phyloP scores from a whole-genome alignment of 495 filamentous ascomycete genomes.

The Lophiotrema nucula region DNA sequence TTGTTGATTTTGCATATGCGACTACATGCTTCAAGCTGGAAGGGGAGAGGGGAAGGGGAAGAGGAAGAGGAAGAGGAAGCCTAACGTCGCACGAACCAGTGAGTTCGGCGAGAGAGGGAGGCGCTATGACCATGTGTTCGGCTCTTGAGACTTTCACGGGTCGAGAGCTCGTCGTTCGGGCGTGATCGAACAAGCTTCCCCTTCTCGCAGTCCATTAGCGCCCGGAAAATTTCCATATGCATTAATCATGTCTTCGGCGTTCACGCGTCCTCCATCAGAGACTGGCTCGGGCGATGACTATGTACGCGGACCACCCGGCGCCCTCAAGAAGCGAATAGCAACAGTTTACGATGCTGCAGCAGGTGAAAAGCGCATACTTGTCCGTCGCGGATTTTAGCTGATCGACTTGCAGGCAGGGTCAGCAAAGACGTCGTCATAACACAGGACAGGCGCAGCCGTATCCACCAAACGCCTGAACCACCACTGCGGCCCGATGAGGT shows the following conservation, averaged over 20 bases:
- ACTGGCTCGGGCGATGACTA: neutral
- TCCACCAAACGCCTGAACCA: conserved; percentile 39
- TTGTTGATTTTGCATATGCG: conserved; percentile 72
- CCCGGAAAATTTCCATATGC: too few relatives aligned
- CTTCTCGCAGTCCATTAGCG: too few relatives aligned
- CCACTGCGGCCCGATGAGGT: conserved; percentile 70
- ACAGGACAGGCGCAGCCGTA: neutral
- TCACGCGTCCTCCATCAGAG: conserved; percentile 15
- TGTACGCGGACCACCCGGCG: neutral
- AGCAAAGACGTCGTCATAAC: conserved; percentile 20
- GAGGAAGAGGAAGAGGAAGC: neutral
- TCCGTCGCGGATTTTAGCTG: too few relatives aligned
- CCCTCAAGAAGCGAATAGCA: conserved; percentile 1
- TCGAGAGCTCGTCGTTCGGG: too few relatives aligned
- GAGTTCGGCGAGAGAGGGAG: neutral
- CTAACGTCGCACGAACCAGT: neutral
- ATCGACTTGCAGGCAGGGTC: conserved; percentile 30
- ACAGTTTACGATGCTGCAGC: conserved; percentile 81
- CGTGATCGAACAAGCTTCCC: too few relatives aligned
- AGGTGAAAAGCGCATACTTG: too few relatives aligned
- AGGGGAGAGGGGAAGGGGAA: too few relatives aligned
- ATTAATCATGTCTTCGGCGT: too few relatives aligned
- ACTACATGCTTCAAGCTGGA: conserved; percentile 30
- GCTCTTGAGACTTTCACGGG: too few relatives aligned
- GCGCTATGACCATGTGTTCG: conserved; percentile 19